These are phyloP conservation scores for Meripilus lineatus DNA, from an alignment of 1,284 basidiomycete genomes.

Conservation along the genomic window DNA sequence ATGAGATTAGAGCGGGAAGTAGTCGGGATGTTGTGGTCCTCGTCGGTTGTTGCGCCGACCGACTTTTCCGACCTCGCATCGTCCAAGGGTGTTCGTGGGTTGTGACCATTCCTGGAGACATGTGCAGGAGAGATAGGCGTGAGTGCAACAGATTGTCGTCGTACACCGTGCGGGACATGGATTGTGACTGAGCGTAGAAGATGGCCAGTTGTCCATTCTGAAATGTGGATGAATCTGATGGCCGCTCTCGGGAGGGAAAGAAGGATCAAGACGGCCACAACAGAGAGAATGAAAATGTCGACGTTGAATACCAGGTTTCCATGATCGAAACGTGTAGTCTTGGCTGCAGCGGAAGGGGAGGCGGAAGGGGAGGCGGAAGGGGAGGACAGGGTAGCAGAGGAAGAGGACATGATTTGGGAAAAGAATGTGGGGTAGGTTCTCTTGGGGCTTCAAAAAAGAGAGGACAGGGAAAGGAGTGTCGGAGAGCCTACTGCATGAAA, in stretches of 20 bases:
- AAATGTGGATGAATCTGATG: constrained; percentile 26
- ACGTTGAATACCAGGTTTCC: constrained; percentile 25
- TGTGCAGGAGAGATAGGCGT: constrained; percentile 8
- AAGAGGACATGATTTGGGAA: too few relatives aligned
- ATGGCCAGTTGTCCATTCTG: constrained; percentile 27
- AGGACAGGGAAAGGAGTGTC: not conserved
- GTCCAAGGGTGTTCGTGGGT: not conserved
- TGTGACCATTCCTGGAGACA: too few relatives aligned
- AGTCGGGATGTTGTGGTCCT: constrained; percentile 6
- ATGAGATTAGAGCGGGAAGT: not conserved
- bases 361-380: not conserved
- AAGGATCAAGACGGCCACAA: constrained; percentile 26
- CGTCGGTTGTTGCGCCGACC: not conserved
- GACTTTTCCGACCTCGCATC: not conserved
- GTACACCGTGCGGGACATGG: constrained; percentile 8
- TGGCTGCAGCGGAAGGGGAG: constrained; percentile 2
- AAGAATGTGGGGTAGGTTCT: not conserved
- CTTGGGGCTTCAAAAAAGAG: not conserved
- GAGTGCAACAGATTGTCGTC: constrained; percentile 5
- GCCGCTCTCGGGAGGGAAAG: constrained; percentile 29
- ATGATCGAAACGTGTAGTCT: constrained; percentile 15
- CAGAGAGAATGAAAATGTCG: constrained; percentile 25
- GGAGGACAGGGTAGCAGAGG: constrained; percentile 2
- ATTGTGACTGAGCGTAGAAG: constrained; percentile 25
- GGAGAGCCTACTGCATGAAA: too few relatives aligned